Base-by-base conservation (phyloP, 257 asterid genomes). In the Fraxinus americana region DNA sequence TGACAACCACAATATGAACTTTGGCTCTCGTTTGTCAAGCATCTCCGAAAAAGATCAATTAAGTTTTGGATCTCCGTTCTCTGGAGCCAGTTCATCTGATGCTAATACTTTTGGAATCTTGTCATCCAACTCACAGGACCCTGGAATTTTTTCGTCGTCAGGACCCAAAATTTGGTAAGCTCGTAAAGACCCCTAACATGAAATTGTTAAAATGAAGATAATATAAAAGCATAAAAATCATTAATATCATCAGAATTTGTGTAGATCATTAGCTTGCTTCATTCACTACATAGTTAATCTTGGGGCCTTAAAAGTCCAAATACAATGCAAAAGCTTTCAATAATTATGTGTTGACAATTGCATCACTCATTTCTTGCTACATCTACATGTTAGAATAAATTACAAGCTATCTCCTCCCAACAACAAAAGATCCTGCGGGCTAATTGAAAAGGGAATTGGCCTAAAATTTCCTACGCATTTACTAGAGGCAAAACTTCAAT, bases 11-110 rank as follows among this genome's bases (percentile, higher is more conserved):
- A 87, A 87, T 54, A 68, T 50, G 50, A 73, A 9, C 41, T 71
- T 72, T 75, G 81, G 82, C 74, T 59, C 85, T 83, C 97, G 92
- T 45, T 89, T 89, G 48, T 94, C 97, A 36, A 89, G 54, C 83
- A 57, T 94, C 81, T 90, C 92, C 16, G 97, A 94, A 75, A 67
- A 85, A 17, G 97, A 92, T 78, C 74, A 90, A 68, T 38, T 86
- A 75, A 92, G 94, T 77, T 83, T 89, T 68, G 98, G 97, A 72
- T 95, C 99, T 76, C 85, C 87, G 45, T 88, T 78, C 87, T 89
- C 98, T 30, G 86, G 83, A 72, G 27, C 87, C 41, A 82, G 89
- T 78, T 67, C 89, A 78, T 86, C 92, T 52, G 93, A 94, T 67
- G 83, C 85, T 59, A 87, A 72, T 63, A 85, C 79, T 38, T 87